Conservation (phyloP, 192 early-diverging fungal species). For the Phlyctochytrium planicorne region DNA sequence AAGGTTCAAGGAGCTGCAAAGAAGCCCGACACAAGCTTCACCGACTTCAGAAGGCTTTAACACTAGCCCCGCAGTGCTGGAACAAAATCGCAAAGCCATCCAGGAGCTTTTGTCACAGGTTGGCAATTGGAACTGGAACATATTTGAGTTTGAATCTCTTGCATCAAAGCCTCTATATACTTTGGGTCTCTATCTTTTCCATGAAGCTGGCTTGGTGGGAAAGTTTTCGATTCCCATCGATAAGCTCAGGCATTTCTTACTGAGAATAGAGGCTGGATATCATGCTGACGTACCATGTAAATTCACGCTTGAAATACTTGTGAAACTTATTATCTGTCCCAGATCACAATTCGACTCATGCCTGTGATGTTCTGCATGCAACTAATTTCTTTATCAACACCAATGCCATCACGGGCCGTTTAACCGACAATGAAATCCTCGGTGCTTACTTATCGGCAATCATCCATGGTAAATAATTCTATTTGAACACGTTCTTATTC, state of each 20-base stretch:
- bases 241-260: slow-evolving; percentile 44
- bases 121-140: slow-evolving; percentile 41
- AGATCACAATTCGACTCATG: slow-evolving; percentile 62
- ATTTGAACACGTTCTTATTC: neutral
- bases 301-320: neutral
- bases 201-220: slow-evolving; percentile 38
- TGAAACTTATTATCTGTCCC: neutral
- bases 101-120: neutral
- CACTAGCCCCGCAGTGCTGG: neutral
- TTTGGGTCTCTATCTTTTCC: slow-evolving; percentile 41
- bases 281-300: slow-evolving; percentile 51
- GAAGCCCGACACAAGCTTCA: neutral
- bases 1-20: neutral
- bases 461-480: slow-evolving; percentile 42
- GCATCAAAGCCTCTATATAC: slow-evolving; percentile 25
- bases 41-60: slow-evolving; percentile 2
- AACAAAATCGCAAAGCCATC: neutral
- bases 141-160: slow-evolving; percentile 44
- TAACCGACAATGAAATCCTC: slow-evolving; percentile 48
- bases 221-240: slow-evolving; percentile 40
- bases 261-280: slow-evolving; percentile 47
- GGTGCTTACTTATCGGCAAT: slow-evolving; percentile 51
- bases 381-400: slow-evolving; percentile 38
- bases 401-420: slow-evolving; percentile 19
- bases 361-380: slow-evolving; percentile 55